Evolutionary conservation across 176 grass and related monocot species (phyloP), one percentile per base, ranked within the genome.

Genomic region (Pontederia paniculata): DNA sequence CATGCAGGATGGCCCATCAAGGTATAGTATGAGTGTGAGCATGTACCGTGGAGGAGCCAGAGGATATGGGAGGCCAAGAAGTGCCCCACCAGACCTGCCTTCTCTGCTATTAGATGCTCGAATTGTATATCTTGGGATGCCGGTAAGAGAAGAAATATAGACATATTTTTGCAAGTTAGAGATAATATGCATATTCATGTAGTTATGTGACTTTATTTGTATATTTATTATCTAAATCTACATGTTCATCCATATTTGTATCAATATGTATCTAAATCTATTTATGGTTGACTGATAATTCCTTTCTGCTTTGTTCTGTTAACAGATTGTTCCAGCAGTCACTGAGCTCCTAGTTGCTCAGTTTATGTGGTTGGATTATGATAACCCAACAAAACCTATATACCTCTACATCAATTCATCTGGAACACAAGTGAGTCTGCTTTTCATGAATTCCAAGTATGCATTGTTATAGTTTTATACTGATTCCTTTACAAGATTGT

Each of bases 261-360:
- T 68, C 49, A 43, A 68, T 52, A 17, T 68, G 15, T 58, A 64
- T 52, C 16, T 70, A 78, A 66, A 74, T 82, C 17, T 15, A 14
- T 16, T n/a, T 15, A 14, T 16, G 17, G 4, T 23, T 47, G 20
- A 44, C 52, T 53, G 63, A 59, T 45, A 45, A 51, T 25, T 16
- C 22, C 17, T 43, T 49, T 52, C 58, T 31, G 17, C 45, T 44
- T 9, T 45, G 17, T 50, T 16, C 45, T 14, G 20, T 17, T 51
- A 31, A 60, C 65, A 74, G 77, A 74, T 80, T 23, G 59, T 74
- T 70, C 78, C 86, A 66, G 71, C 82, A 50, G 79, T 90, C 18
- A 81, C 91, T 31, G 83, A 97, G 86, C 93, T 90, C 84, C 79
- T 90, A 74, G 72, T 77, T 59, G 77, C 80, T 62, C 93, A 97